Percentiles rank a stretch among this genome's conserved stretches.
These are phyloP conservation scores for Wakefieldia striispora DNA, from an alignment of 768 basidiomycete genomes.

Conservation along the genomic window DNA sequence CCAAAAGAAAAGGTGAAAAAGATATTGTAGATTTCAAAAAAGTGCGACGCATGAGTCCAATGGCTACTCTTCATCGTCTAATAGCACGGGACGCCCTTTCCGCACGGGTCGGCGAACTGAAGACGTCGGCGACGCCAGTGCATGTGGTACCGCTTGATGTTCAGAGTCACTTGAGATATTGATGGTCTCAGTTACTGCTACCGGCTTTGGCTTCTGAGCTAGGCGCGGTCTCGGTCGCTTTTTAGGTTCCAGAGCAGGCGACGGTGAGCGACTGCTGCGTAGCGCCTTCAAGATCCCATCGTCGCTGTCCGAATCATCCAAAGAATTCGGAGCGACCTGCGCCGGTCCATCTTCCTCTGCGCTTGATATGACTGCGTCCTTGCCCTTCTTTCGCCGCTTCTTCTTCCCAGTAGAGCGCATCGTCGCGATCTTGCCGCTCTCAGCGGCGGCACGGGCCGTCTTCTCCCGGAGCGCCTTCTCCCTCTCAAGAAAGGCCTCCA, in stretches of 20 bases:
- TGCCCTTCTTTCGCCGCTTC: slow-evolving; percentile 52
- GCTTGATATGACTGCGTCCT: slow-evolving; percentile 46
- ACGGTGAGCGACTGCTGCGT: slow-evolving; percentile 26
- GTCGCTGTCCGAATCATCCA: slow-evolving; percentile 24
- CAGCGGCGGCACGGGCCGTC: slow-evolving; percentile 44
- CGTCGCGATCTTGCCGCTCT: slow-evolving; percentile 38
- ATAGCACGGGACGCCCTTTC: slow-evolving; percentile 35
- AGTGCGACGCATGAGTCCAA: slow-evolving; percentile 10
- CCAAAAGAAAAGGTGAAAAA: neutral
- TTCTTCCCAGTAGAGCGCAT: slow-evolving; percentile 52
- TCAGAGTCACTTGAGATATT: slow-evolving; percentile 25
- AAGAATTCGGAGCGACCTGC: slow-evolving; percentile 11
- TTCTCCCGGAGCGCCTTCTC: slow-evolving; percentile 64
- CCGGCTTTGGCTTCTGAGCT: slow-evolving; percentile 33
- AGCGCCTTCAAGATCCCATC: slow-evolving; percentile 22
- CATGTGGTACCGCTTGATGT: neutral
- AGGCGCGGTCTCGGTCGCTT: slow-evolving; percentile 40
- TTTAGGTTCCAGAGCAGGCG: slow-evolving; percentile 16
- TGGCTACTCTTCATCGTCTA: slow-evolving; percentile 37
- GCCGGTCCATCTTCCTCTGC: slow-evolving; percentile 25
- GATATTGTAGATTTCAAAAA: slow-evolving; percentile 3
- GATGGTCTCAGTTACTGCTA: slow-evolving; percentile 10
- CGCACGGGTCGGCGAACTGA: slow-evolving; percentile 14
- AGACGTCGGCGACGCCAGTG: neutral
- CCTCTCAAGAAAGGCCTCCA: slow-evolving; percentile 77